phyloP scores from a whole-genome alignment of 1,139 yeast genomes.

The Taphrina pruni region DNA sequence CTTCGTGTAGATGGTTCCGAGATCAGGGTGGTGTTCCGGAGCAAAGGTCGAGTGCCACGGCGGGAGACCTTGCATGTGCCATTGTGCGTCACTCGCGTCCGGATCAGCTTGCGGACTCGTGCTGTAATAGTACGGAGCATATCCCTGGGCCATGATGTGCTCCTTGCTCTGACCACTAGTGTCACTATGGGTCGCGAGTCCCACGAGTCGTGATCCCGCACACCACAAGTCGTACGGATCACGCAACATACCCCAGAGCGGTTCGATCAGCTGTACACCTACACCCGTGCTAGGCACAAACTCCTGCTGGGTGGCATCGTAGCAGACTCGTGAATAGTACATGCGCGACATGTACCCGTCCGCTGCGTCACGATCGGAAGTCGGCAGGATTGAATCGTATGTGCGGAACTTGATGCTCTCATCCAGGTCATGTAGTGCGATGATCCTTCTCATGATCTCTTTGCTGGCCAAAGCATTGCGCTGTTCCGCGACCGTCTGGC shows the following conservation, averaged over 20 bases:
- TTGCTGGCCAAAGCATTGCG: slow-evolving; percentile 9
- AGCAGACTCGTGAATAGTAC: slow-evolving; percentile 30
- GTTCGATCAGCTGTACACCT: slow-evolving; percentile 38
- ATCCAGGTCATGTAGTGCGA: slow-evolving; percentile 6
- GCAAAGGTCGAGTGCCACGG: slow-evolving; percentile 33
- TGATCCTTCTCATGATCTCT: slow-evolving; percentile 20
- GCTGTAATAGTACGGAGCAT: slow-evolving; percentile 31
- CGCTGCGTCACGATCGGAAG: neutral
- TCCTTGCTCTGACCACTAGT: slow-evolving; percentile 21
- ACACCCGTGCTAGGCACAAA: slow-evolving; percentile 21
- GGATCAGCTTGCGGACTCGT: slow-evolving; percentile 11
- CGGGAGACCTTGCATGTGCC: slow-evolving; percentile 33
- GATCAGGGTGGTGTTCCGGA: slow-evolving; percentile 3
- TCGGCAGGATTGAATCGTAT: slow-evolving; percentile 22
- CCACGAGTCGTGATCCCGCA: neutral
- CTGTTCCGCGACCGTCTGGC: slow-evolving; percentile 14
- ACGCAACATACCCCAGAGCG: slow-evolving; percentile 38
- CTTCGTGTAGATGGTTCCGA: slow-evolving; percentile 15
- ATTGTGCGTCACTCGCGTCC: neutral
- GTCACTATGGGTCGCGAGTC: neutral
- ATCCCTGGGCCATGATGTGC: slow-evolving; percentile 32
- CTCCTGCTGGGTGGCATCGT: neutral
- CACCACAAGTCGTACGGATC: slow-evolving; percentile 37
- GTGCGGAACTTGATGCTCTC: slow-evolving; percentile 9
- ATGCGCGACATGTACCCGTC: slow-evolving; percentile 31